Evolutionary conservation across 129 eudicot genomes (phyloP), one percentile per base, ranked within the genome.

Genomic region (Helichrysum umbraculigerum): DNA sequence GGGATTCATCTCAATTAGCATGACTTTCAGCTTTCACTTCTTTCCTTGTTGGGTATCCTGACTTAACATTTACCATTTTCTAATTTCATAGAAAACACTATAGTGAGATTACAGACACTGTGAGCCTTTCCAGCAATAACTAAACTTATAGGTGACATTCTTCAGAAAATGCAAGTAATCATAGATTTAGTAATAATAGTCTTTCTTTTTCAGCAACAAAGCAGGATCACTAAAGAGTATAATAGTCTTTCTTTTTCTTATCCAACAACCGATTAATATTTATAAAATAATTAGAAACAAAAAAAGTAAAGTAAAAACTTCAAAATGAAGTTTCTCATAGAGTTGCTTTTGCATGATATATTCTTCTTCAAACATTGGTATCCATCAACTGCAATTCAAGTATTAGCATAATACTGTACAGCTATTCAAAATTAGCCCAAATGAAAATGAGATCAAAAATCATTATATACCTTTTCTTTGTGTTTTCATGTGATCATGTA

Each of bases 401-500:
- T 33, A 21, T 47, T 29, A 15, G 22, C 25, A 70, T 70, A 29
- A 7, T 2, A 42, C 2, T 28, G 67, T 17, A 21, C 44, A 59
- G 35, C 52, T 0, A 58, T 37, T 57, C 34, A 58, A 35, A 42
- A 37, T 73, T 50, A 47, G 63, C 50, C 15, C 33, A 19, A 52
- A 12, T 37, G 61, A 65, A 78, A 65, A 81, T 81, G 89, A 79
- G 76, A 66, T 59, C 68, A 65, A 39, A 56, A 6, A 21, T 82
- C 25, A 66, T 82, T 6, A 64, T 57, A 34, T 82, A 42, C 61
- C 33, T 76, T 20, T 68, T 61, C 22, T 42, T 76, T 71, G 21
- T 73, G 28, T 7, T 75, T 10, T 16, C 76, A 79, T 71, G 67
- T 61, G 52, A 14, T 19, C 84, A 44, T 5, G 34, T 41, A 28